Conservation (phyloP, 768 basidiomycete species). For the Hypholoma fasciculare region DNA sequence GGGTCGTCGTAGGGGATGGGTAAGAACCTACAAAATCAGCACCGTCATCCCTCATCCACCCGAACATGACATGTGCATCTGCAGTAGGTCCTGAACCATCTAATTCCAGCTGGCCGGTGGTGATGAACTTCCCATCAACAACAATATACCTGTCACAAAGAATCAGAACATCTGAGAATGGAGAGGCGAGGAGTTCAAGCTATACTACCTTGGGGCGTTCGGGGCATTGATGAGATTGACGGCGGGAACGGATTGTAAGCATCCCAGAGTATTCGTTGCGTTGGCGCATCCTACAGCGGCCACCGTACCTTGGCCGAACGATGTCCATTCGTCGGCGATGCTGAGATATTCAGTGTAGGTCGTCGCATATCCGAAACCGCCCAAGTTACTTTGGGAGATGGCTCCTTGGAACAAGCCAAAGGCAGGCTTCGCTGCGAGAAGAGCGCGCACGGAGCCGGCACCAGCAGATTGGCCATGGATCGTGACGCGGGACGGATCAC, state of each 20-base stretch:
- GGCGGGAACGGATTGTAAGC: slow-evolving; percentile 34
- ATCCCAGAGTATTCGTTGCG: slow-evolving; percentile 31
- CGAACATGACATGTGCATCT: slow-evolving; percentile 46
- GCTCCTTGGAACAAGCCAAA: slow-evolving; percentile 40
- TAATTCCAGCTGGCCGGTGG: slow-evolving; percentile 35
- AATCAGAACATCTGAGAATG: not conserved
- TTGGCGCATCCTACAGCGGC: slow-evolving; percentile 39
- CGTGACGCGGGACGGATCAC: slow-evolving; percentile 51
- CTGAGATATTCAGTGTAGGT: slow-evolving; percentile 52
- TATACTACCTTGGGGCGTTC: slow-evolving; percentile 29
- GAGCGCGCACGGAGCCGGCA: slow-evolving; percentile 42
- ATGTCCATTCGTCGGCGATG: slow-evolving; percentile 36
- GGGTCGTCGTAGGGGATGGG: slow-evolving; percentile 14
- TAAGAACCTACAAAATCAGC: slow-evolving; percentile 41
- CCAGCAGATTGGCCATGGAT: slow-evolving; percentile 59
- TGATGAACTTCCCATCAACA: slow-evolving; percentile 49
- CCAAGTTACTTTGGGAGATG: slow-evolving; percentile 47
- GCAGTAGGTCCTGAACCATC: slow-evolving; percentile 39
- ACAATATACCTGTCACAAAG: slow-evolving; percentile 34
- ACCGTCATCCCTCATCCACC: slow-evolving; percentile 53
- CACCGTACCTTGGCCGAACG: slow-evolving; percentile 35
- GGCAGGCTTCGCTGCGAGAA: slow-evolving; percentile 33
- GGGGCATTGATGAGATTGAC: slow-evolving; percentile 35
- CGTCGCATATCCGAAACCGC: slow-evolving; percentile 45
- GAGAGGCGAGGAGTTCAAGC: not conserved